phyloP scores from a whole-genome alignment of 2,329 filamentous ascomycete species.

The Fusarium sp. region DNA sequence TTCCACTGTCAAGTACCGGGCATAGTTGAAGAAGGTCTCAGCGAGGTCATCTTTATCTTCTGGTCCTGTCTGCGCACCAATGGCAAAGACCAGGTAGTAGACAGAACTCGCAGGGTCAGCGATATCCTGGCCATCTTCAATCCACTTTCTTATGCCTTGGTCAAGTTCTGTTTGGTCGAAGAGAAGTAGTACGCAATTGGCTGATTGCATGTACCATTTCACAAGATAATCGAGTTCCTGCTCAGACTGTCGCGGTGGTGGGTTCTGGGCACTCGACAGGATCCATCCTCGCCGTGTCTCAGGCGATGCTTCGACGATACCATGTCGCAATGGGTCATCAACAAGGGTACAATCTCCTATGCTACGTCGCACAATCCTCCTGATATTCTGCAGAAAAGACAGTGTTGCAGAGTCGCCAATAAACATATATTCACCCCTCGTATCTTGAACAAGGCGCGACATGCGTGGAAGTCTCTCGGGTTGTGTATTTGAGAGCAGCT shows the following conservation, averaged over 20 bases:
- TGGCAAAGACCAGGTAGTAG: conserved; percentile 46
- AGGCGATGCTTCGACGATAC: conserved; percentile 49
- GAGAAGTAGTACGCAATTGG: conserved; percentile 44
- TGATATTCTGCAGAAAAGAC: conserved; percentile 49
- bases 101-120: conserved; percentile 33
- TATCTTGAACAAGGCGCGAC: conserved; percentile 49
- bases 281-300: conserved; percentile 44
- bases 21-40: conserved; percentile 49
- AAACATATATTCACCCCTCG: conserved; percentile 49
- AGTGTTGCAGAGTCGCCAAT: conserved; percentile 51
- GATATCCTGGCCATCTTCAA: conserved; percentile 35
- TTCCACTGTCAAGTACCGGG: conserved; percentile 47
- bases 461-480: conserved; percentile 41
- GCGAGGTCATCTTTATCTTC: conserved; percentile 49
- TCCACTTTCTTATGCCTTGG: conserved; percentile 44
- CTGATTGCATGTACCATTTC: conserved; percentile 47
- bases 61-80: conserved; percentile 48
- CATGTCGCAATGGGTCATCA: conserved; percentile 49
- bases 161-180: conserved; percentile 47
- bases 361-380: conserved; percentile 45
- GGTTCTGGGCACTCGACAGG: conserved; percentile 39
- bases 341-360: conserved; percentile 48
- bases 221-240: conserved; percentile 44
- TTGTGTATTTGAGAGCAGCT: conserved; percentile 39
- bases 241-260: conserved; percentile 35